A percentile compares a stretch with the other conserved stretches of the same genome.
phyloP scores from a whole-genome alignment of 768 basidiomycete species.

The Suillus plorans region DNA sequence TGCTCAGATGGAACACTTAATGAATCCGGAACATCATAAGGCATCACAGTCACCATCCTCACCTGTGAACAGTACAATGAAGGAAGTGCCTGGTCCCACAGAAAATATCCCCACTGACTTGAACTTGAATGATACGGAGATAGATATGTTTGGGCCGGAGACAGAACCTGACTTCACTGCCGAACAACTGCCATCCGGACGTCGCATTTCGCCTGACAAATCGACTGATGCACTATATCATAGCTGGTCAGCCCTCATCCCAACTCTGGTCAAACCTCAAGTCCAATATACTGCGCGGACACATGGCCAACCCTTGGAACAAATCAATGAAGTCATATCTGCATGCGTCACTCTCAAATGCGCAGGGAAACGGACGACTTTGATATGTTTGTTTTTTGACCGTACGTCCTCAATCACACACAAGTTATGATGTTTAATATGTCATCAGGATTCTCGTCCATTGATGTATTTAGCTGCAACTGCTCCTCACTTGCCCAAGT shows the following conservation, averaged over 20 bases:
- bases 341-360: neutral
- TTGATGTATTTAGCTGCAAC: slow-evolving; percentile 19
- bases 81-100: neutral
- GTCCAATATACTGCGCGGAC: neutral
- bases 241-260: neutral
- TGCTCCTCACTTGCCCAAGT: slow-evolving; percentile 23
- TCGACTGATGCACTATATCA: neutral
- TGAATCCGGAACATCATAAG: neutral
- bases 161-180: neutral
- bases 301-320: slow-evolving; percentile 4
- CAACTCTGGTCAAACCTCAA: neutral
- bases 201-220: neutral
- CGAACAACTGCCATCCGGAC: neutral
- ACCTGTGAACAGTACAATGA: neutral
- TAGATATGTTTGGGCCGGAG: neutral
- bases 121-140: neutral
- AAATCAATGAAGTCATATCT: neutral
- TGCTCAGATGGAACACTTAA: neutral
- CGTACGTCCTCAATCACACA: neutral
- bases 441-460: slow-evolving; percentile 15
- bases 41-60: neutral
- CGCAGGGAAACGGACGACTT: neutral
- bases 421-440: neutral
- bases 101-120: neutral
- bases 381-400: slow-evolving; percentile 3